Evolutionary conservation across 2,329 filamentous ascomycete species (phyloP), one percentile per base, ranked within the genome.

Genomic region (Lasiodiplodia citricola): DNA sequence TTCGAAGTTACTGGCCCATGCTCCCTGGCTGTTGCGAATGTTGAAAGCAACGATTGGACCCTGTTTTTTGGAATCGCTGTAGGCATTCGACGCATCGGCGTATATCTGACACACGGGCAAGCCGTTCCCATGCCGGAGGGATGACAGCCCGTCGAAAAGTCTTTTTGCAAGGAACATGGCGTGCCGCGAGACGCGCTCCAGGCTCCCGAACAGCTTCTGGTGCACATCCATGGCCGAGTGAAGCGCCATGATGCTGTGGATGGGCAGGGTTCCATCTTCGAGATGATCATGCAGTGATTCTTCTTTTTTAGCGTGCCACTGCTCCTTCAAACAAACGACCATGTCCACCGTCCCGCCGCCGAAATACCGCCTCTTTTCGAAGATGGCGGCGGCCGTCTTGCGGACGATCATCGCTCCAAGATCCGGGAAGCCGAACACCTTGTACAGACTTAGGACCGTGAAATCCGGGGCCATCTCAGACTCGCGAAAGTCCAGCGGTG

Each of bases 391-490:
- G 14, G 92, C 87, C 38, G 87, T 85, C 73, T 92, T 94, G 52
- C 91, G 89, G 14, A 98, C 89, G 37, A 98, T 89, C 69, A 99
- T 81, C 1, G 90, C 94, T 1, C 95, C 95, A 2, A 98, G 83
- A 76, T 98, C 93, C 0, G 95, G 95, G 72, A 97, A 97, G 1
- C 96, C 95, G 78, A 98, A 98, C n/a, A 97, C 94, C 79, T 98
- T 99, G 82, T 97, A 96, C 71, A 98, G 89, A 78, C 94, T 97
- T 52, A 98, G 75, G 0, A 93, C 91, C 0, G 88, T 91, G 72
- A 98, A 98, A 77, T 98, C 95, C 1, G 95, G 92, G 0, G 91
- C 89, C 0, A 80, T 76, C 0, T 83, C 81, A 0, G 85, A 73
- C 72, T 92, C 81, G 67, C 87, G 84, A 2, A 98, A 82, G 75